Percentiles rank a stretch among this genome's conserved stretches.
Evolutionary conservation across 2,329 filamentous ascomycete genomes (phyloP).

Genomic region (Ophiostoma sp.): DNA sequence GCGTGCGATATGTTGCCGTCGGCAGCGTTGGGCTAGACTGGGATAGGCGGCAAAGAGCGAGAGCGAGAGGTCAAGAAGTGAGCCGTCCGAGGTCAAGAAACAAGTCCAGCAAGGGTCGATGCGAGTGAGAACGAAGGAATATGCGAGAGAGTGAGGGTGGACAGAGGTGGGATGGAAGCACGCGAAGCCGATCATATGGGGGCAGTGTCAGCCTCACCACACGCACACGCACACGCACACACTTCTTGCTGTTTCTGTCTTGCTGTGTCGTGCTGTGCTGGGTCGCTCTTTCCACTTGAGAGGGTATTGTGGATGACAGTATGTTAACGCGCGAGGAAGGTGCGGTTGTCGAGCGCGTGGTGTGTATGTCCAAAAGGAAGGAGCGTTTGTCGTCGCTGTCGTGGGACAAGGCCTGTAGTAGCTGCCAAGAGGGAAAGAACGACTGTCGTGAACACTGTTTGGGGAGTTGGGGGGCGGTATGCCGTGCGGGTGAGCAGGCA

Average conservation of each 20-base stretch:
- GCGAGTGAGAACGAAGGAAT: background rate
- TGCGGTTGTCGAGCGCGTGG: background rate
- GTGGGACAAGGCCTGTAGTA: background rate
- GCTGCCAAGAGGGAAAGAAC: background rate
- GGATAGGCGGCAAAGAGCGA: no score
- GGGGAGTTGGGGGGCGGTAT: background rate
- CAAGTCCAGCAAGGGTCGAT: background rate
- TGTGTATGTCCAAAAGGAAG: background rate
- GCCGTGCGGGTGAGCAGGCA: background rate
- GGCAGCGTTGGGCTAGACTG: background rate
- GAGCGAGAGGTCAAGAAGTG: background rate
- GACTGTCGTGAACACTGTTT: background rate
- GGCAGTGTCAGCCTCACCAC: background rate
- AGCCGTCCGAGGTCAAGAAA: background rate
- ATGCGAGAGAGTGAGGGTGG: background rate
- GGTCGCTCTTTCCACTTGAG: background rate
- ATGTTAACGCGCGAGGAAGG: background rate
- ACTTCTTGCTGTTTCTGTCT: background rate
- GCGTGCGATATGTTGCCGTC: background rate
- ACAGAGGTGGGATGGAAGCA: background rate
- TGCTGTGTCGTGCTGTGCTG: background rate
- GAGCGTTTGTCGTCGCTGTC: background rate
- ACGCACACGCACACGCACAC: background rate
- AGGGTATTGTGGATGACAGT: background rate
- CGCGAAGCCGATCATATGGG: constrained; percentile 3